These are phyloP conservation scores for Triticum dicoccoides DNA, from an alignment of 176 grass and related monocot genomes.

Conservation along the genomic window DNA sequence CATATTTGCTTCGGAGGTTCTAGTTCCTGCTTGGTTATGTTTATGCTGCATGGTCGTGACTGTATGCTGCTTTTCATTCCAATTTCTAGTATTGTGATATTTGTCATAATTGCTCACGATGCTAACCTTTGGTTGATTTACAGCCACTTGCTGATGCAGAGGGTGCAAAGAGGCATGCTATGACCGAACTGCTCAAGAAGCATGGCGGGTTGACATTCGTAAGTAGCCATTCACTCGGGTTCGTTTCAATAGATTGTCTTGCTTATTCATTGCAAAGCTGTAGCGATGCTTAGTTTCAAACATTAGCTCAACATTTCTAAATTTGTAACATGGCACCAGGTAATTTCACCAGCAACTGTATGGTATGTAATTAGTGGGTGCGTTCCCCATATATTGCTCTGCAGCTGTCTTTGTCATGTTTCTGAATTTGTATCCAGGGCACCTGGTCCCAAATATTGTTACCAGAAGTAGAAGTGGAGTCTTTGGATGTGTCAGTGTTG, in stretches of 20 bases:
- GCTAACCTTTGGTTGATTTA: conserved; percentile 22
- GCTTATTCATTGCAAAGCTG: conserved; percentile 11
- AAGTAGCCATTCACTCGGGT: conserved; percentile 26
- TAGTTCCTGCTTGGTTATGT: conserved; percentile 4
- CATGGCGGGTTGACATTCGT: conserved; percentile 88
- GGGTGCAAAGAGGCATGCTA: conserved; percentile 70
- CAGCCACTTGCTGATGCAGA: conserved; percentile 96
- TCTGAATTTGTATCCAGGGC: conserved; percentile 25
- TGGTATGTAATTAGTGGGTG: conserved; percentile 50
- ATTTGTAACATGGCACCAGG: conserved; percentile 47
- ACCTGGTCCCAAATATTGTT: conserved; percentile 29
- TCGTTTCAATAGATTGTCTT: conserved; percentile 8
- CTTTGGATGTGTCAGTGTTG: not conserved
- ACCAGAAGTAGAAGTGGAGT: not conserved
- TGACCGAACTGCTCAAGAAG: conserved; percentile 80
- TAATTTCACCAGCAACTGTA: conserved; percentile 39
- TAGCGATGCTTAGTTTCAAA: conserved; percentile 7
- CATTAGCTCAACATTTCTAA: conserved; percentile 42
- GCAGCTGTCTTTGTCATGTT: conserved; percentile 30
- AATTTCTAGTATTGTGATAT: not conserved
- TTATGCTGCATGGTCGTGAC: not conserved
- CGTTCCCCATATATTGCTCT: conserved; percentile 40
- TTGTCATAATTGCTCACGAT: not conserved
- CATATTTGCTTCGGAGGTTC: not conserved
- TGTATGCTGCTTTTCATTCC: not conserved